Evolutionary conservation across 805 yeast genomes (phyloP), one percentile per base, ranked within the genome.

Genomic region (Cyberlindnera galapagoensis): DNA sequence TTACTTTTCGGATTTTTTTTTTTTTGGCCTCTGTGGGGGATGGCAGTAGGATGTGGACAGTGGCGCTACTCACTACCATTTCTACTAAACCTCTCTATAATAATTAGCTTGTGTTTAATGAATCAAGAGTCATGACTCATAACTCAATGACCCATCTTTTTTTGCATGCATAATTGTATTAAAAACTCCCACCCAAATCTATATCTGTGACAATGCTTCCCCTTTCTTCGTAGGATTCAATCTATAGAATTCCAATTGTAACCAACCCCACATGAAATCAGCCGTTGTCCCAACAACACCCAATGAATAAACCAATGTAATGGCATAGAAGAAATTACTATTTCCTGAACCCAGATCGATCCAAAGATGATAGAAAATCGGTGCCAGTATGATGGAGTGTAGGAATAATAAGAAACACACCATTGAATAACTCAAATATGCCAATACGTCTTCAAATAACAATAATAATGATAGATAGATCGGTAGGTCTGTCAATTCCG

Each of bases 271-370:
- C 9, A 80, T 60, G 43, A 84, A 71, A 48, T 92, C 97, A 26
- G 80, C 68, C 12, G 87, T 49, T 3, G 84, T 63, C 19, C 83
- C 56, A 0, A 77, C 74, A 43, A 86, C 68, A 4, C 87, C 83
- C 7, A 76, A 62, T 0, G 83, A 78, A 56, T 86, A 80, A 3
- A 80, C 83, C 37, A 92, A 67, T 4, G 92, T 85, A 47, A 92
- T 82, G 23, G 97, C 96, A 62, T 90, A 92, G 62, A 87, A 92
- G 63, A 92, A 92, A 58, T 92, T 92, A 32, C 96, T 79, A 60
- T 92, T 92, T 18, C 98, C 99, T 20, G 92, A 85, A 10, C 96
- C 96, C 36, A 85, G 66, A 37, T 80, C 81, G 44, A 90, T 84
- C 99, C 99, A 92, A 38, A 92, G 71, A 56, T 86, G 86, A 61